A percentile compares a stretch with the other conserved stretches of the same genome.
Conservation (phyloP, 2,329 filamentous ascomycete genomes). For the Fusarium hostae region DNA sequence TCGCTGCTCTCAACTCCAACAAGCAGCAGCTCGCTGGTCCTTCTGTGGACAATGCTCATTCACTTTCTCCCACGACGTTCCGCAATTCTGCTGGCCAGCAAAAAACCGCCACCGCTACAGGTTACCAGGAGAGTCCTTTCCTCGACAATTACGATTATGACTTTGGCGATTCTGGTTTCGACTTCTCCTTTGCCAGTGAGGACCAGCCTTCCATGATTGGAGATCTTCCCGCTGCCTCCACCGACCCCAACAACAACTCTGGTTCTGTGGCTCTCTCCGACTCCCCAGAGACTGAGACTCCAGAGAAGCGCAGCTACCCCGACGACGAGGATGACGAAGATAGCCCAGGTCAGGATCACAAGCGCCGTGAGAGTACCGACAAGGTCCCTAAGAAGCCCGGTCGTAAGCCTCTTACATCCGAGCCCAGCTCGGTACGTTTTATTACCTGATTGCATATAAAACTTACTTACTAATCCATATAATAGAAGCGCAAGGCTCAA, state of each 20-base stretch:
- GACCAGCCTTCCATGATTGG: slow-evolving; percentile 78
- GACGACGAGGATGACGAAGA: slow-evolving; percentile 76
- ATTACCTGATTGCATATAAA: background rate
- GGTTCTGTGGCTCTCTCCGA: slow-evolving; percentile 64
- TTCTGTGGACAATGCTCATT: slow-evolving; percentile 52
- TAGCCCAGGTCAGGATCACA: slow-evolving; percentile 60
- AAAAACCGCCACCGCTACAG: slow-evolving; percentile 53
- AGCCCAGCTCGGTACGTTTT: slow-evolving; percentile 89
- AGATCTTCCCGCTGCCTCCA: slow-evolving; percentile 64
- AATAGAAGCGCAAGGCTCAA: slow-evolving; percentile 92
- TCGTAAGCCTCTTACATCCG: slow-evolving; percentile 92
- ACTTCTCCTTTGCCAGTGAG: slow-evolving; percentile 65
- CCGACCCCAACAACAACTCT: slow-evolving; percentile 17
- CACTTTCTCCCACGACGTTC: slow-evolving; percentile 61
- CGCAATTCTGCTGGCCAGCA: slow-evolving; percentile 60
- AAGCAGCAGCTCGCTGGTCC: slow-evolving; percentile 52
- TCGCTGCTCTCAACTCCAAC: slow-evolving; percentile 81
- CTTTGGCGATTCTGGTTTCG: slow-evolving; percentile 80
- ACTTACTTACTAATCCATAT: slow-evolving; percentile 19
- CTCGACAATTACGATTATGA: slow-evolving; percentile 82
- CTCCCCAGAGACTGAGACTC: slow-evolving; percentile 64
- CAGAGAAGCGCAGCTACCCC: slow-evolving; percentile 78
- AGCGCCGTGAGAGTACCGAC: slow-evolving; percentile 83
- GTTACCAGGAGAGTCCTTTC: slow-evolving; percentile 80
- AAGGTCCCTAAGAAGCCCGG: slow-evolving; percentile 96